Evolutionary conservation across 2,329 filamentous ascomycete genomes (phyloP).

Genomic region (Neonectria neomacrospora): DNA sequence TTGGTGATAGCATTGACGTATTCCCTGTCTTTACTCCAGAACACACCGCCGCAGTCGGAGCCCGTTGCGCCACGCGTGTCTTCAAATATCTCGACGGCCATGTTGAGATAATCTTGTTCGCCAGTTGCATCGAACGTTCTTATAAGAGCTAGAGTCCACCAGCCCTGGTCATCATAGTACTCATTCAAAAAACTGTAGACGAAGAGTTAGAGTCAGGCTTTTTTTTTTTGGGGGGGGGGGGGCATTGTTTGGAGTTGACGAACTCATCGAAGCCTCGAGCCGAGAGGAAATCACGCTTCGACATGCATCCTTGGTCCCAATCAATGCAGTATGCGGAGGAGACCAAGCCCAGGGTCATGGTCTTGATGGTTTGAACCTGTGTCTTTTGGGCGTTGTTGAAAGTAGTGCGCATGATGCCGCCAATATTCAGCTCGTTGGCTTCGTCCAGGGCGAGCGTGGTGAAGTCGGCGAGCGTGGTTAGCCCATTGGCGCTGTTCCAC

Average conservation of each 20-base stretch:
- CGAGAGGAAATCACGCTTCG: constrained; percentile 49
- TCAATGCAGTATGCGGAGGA: constrained; percentile 53
- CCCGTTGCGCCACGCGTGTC: constrained; percentile 63
- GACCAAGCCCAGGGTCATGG: constrained; percentile 51
- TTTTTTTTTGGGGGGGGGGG: too few relatives aligned
- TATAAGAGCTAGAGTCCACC: constrained; percentile 74
- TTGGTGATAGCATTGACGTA: constrained; percentile 68
- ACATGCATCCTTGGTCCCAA: constrained; percentile 43
- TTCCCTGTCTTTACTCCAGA: constrained; percentile 64
- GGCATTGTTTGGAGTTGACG: too few relatives aligned
- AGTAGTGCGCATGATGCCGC: constrained; percentile 57
- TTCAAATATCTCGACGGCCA: constrained; percentile 64
- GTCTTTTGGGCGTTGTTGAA: constrained; percentile 58
- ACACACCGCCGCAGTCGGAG: constrained; percentile 64
- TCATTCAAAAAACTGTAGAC: constrained; percentile 59
- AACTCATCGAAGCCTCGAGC: constrained; percentile 48
- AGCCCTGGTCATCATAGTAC: constrained; percentile 71
- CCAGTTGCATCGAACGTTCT: constrained; percentile 67
- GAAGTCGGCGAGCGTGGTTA: constrained; percentile 71
- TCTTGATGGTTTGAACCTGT: constrained; percentile 52
- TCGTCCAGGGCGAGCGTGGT: constrained; percentile 48
- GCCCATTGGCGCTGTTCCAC: constrained; percentile 78
- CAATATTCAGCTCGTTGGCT: constrained; percentile 53
- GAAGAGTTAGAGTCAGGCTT: too few relatives aligned
- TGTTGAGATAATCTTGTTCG: constrained; percentile 63